Conservation (phyloP, 1,284 basidiomycete species). For the Fomes fomentarius region DNA sequence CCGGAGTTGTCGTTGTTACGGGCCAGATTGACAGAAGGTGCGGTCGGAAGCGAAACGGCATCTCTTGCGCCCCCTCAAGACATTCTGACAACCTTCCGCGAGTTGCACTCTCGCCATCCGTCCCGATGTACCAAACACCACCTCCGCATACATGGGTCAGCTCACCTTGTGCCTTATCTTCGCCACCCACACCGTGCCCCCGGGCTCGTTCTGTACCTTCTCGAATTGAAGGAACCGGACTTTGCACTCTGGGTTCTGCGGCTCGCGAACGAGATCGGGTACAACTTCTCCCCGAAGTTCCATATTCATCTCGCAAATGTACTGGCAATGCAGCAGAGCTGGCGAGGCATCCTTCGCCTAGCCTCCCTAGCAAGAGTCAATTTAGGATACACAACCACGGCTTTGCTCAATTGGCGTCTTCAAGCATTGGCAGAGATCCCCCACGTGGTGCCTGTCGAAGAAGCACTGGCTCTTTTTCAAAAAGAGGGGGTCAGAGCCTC, state of each 20-base stretch:
- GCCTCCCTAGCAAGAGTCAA: slow-evolving; percentile 50
- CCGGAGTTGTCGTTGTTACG: slow-evolving; percentile 3
- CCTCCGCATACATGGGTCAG: not conserved
- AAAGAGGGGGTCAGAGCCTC: slow-evolving; percentile 48
- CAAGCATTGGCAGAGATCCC: slow-evolving; percentile 58
- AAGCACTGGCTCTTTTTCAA: slow-evolving; percentile 53
- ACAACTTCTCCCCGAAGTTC: slow-evolving; percentile 49
- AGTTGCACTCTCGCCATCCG: slow-evolving; percentile 9
- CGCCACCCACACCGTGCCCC: slow-evolving; percentile 43
- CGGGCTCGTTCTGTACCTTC: slow-evolving; percentile 48
- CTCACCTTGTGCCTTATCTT: slow-evolving; percentile 30
- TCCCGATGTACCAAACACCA: not conserved
- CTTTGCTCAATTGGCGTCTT: slow-evolving; percentile 70
- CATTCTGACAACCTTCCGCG: slow-evolving; percentile 13
- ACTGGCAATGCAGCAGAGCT: slow-evolving; percentile 48
- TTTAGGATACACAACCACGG: slow-evolving; percentile 49
- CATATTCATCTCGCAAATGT: slow-evolving; percentile 61
- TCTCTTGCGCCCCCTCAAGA: slow-evolving; percentile 9
- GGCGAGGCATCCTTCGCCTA: slow-evolving; percentile 52
- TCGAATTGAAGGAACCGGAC: slow-evolving; percentile 41
- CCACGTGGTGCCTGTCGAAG: slow-evolving; percentile 48
- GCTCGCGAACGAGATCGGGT: slow-evolving; percentile 52
- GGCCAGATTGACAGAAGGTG: slow-evolving; percentile 4
- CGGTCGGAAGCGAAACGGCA: not conserved
- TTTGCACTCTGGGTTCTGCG: slow-evolving; percentile 48